Evolutionary conservation across 345 rosid genomes (phyloP).

Genomic region (Murraya paniculata): DNA sequence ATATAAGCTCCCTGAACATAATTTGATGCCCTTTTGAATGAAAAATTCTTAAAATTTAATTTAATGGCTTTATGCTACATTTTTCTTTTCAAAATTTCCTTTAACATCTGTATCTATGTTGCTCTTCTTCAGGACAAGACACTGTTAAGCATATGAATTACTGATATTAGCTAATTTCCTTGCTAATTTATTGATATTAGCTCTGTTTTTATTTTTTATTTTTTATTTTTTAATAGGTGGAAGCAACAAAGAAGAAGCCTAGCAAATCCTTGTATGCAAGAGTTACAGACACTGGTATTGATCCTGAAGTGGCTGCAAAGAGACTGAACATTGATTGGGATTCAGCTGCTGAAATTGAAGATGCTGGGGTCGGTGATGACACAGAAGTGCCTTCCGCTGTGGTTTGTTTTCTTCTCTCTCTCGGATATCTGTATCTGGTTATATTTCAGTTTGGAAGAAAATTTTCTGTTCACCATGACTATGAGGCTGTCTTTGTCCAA

Average conservation of each 20-base stretch:
- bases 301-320: constrained; percentile 79
- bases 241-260: constrained; percentile 53
- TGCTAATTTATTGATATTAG: not conserved
- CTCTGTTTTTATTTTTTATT: constrained; percentile 1
- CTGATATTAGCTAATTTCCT: not conserved
- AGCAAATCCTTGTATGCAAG: constrained; percentile 76
- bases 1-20: not conserved
- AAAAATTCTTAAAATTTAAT: not conserved
- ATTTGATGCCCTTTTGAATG: not conserved
- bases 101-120: not conserved
- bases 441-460: not conserved
- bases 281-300: constrained; percentile 82
- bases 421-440: not conserved
- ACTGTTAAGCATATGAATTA: not conserved
- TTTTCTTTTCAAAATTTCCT: not conserved
- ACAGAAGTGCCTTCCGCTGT: constrained; percentile 63
- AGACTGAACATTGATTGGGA: constrained; percentile 92
- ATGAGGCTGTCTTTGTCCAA: constrained; percentile 1
- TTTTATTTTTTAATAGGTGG: constrained; percentile 42
- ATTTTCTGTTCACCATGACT: not conserved
- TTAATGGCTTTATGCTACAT: not conserved
- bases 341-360: constrained; percentile 89
- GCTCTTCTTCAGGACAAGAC: not conserved
- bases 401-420: constrained; percentile 52
- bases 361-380: constrained; percentile 44